phyloP scores from a whole-genome alignment of 2,329 filamentous ascomycete genomes.

The Sclerotinia glacialis region DNA sequence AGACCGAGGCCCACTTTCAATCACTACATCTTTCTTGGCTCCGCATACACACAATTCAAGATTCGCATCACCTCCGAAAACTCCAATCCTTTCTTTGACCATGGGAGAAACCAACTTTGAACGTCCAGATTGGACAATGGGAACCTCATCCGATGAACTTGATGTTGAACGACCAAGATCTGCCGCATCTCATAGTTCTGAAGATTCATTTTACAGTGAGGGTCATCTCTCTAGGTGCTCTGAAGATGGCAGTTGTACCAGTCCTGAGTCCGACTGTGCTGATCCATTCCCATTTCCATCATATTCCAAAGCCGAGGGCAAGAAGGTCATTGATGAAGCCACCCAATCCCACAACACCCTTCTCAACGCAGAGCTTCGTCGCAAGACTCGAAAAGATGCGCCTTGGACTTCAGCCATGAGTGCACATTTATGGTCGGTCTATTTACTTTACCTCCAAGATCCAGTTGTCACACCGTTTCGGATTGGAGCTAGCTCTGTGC shows the following conservation, averaged over 20 bases:
- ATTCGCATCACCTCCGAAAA: slow-evolving; percentile 53
- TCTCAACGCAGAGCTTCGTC: slow-evolving; percentile 34
- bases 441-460: slow-evolving; percentile 62
- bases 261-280: slow-evolving; percentile 47
- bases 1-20: slow-evolving; percentile 27
- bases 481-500: slow-evolving; percentile 60
- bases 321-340: slow-evolving; percentile 19
- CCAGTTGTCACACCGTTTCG: slow-evolving; percentile 65
- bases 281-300: slow-evolving; percentile 40
- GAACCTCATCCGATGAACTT: slow-evolving; percentile 27
- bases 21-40: slow-evolving; percentile 29
- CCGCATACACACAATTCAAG: slow-evolving; percentile 27
- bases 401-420: slow-evolving; percentile 65
- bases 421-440: slow-evolving; percentile 64
- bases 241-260: slow-evolving; percentile 55
- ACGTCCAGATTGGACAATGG: slow-evolving; percentile 38
- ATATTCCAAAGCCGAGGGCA: slow-evolving; percentile 32
- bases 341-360: slow-evolving; percentile 3
- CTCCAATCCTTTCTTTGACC: slow-evolving; percentile 47
- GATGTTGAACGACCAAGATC: slow-evolving; percentile 34
- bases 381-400: slow-evolving; percentile 43
- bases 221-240: slow-evolving; percentile 56
- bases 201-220: slow-evolving; percentile 55
- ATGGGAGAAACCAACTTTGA: slow-evolving; percentile 25
- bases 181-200: slow-evolving; percentile 41